Conservation (phyloP, 1,139 yeast genomes). For the Entelexis paramagnoliae region DNA sequence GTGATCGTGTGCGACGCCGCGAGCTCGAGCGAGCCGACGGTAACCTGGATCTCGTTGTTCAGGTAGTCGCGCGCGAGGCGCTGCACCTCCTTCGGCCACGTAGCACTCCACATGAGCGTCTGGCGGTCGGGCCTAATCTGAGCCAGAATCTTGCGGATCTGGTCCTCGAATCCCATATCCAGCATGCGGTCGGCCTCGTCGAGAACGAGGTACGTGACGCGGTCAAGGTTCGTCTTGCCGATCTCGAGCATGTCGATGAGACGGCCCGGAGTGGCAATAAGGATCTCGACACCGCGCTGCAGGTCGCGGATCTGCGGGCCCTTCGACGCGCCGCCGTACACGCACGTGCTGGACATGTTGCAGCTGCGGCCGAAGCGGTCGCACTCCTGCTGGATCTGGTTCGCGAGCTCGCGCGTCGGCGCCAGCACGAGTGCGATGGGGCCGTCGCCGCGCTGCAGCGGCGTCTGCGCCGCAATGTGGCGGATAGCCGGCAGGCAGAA, state of each 20-base stretch:
- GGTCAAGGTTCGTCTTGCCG: constrained; percentile 87
- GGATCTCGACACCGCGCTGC: constrained; percentile 88
- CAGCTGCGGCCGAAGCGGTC: constrained; percentile 87
- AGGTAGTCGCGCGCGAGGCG: constrained; percentile 75
- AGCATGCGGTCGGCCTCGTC: constrained; percentile 82
- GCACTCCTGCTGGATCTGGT: constrained; percentile 93
- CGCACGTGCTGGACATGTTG: constrained; percentile 92
- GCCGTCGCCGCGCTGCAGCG: constrained; percentile 87
- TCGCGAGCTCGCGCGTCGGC: constrained; percentile 98
- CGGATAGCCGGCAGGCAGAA: constrained; percentile 95
- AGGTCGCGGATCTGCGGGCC: constrained; percentile 95
- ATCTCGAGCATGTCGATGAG: constrained; percentile 93
- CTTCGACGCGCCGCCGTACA: constrained; percentile 98
- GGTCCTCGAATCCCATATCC: constrained; percentile 97
- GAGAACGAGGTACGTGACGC: constrained; percentile 89
- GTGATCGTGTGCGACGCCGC: constrained; percentile 95
- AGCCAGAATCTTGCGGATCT: constrained; percentile 86
- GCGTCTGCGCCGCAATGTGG: constrained; percentile 96
- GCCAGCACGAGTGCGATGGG: constrained; percentile 93
- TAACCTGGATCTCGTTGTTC: constrained; percentile 89
- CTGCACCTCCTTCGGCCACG: constrained; percentile 99
- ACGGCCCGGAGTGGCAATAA: constrained; percentile 97
- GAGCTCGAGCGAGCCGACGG: constrained; percentile 88
- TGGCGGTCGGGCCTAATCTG: constrained; percentile 97
- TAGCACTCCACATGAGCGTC: constrained; percentile 99